Evolutionary conservation across 2,329 filamentous ascomycete genomes (phyloP).

Genomic region (Geosmithia flava): DNA sequence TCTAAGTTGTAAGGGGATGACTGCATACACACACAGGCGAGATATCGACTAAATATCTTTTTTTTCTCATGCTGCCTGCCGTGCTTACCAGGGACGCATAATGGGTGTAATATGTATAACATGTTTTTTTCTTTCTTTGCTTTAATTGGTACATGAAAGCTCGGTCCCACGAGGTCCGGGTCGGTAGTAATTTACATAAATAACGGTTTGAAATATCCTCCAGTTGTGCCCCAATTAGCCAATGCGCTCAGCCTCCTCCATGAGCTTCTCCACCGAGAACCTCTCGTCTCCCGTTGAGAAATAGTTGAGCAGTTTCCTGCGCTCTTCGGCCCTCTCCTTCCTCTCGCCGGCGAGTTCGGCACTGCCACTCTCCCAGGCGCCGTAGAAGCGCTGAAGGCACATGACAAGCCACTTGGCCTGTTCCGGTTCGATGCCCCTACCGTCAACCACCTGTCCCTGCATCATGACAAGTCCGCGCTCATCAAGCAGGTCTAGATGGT

Average conservation of each 20-base stretch:
- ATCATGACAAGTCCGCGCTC: slow-evolving; percentile 73
- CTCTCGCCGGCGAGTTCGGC: slow-evolving; percentile 21
- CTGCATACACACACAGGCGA: no score
- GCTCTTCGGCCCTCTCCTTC: slow-evolving; percentile 45
- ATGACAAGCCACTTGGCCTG: slow-evolving; percentile 86
- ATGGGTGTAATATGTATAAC: neutral
- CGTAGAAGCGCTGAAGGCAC: slow-evolving; percentile 91
- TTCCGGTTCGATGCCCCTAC: slow-evolving; percentile 61
- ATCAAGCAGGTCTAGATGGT: slow-evolving; percentile 69
- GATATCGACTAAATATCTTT: no score
- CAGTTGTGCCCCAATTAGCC: slow-evolving; percentile 19
- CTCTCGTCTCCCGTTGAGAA: slow-evolving; percentile 67
- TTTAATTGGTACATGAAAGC: neutral
- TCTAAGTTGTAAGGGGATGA: slow-evolving; percentile 21
- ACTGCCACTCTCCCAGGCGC: slow-evolving; percentile 42
- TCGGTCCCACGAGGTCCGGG: neutral
- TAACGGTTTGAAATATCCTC: no score
- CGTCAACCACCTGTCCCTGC: slow-evolving; percentile 68
- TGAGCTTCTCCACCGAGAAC: slow-evolving; percentile 73
- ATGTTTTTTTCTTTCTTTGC: neutral
- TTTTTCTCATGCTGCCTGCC: no score
- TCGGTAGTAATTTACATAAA: neutral
- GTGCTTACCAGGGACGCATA: no score
- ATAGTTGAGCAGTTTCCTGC: slow-evolving; percentile 63
- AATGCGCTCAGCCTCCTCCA: slow-evolving; percentile 83